These are phyloP conservation scores for Peronospora destructor DNA, from an alignment of 352 stramenopile genomes.

Conservation along the genomic window DNA sequence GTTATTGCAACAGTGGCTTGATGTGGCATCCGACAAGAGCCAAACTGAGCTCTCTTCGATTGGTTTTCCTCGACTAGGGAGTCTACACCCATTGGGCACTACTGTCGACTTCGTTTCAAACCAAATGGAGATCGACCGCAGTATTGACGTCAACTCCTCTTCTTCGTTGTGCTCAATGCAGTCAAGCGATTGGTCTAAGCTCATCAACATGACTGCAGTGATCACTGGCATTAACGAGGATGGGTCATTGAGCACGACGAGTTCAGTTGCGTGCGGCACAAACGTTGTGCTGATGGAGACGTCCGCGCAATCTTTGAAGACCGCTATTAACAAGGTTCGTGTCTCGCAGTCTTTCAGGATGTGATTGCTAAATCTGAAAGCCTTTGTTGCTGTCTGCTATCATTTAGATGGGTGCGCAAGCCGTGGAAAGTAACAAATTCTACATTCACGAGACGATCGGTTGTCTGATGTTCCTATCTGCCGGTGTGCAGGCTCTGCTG, in stretches of 20 bases:
- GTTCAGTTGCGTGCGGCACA: conserved; percentile 62
- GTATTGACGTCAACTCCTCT: conserved; percentile 40
- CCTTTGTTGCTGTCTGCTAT: not conserved
- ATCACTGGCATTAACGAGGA: conserved; percentile 83
- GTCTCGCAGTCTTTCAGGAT: not conserved
- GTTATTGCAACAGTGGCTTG: conserved; percentile 48
- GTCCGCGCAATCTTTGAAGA: conserved; percentile 72
- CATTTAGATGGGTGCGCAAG: conserved; percentile 64
- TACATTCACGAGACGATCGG: conserved; percentile 76
- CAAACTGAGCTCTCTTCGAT: conserved; percentile 67
- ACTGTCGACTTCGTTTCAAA: conserved; percentile 76
- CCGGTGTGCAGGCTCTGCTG: conserved; percentile 74
- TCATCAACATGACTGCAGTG: conserved; percentile 83
- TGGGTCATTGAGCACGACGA: conserved; percentile 75
- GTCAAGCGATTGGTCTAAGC: conserved; percentile 69
- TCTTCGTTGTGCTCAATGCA: conserved; percentile 75
- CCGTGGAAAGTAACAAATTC: conserved; percentile 72
- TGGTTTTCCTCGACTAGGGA: conserved; percentile 73
- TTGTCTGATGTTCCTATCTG: conserved; percentile 84
- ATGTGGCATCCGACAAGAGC: conserved; percentile 67
- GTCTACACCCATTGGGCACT: conserved; percentile 74
- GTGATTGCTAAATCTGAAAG: conserved; percentile 2
- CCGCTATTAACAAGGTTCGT: conserved; percentile 71
- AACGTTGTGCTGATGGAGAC: conserved; percentile 87
- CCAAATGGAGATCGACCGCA: conserved; percentile 58